phyloP scores from a whole-genome alignment of 1,284 basidiomycete species.

The Sutorius eximius region DNA sequence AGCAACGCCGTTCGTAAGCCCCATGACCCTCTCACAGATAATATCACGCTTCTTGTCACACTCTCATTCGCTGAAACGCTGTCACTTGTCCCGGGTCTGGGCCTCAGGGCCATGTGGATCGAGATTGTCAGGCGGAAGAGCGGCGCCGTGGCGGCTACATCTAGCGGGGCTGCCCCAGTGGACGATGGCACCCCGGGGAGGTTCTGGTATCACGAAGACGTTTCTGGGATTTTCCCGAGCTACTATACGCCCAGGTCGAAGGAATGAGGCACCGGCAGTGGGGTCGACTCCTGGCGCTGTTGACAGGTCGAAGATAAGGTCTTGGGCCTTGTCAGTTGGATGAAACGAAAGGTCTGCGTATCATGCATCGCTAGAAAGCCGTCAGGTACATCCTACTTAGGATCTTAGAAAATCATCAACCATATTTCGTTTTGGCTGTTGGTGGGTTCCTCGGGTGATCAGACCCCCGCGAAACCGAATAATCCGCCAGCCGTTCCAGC shows the following conservation, averaged over 20 bases:
- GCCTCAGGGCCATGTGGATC: constrained; percentile 56
- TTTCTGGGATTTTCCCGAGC: constrained; percentile 36
- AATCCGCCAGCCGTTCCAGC: constrained; percentile 80
- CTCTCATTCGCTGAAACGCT: constrained; percentile 45
- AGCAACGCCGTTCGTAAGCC: constrained; percentile 16
- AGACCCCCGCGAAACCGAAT: constrained; percentile 55
- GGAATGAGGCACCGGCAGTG: neutral
- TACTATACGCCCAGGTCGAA: constrained; percentile 28
- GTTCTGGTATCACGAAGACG: constrained; percentile 37
- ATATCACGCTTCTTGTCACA: constrained; percentile 54
- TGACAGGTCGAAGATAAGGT: neutral
- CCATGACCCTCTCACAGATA: constrained; percentile 53
- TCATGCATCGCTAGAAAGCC: neutral
- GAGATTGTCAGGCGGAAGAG: constrained; percentile 49
- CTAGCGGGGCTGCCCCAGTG: neutral
- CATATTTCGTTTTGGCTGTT: neutral
- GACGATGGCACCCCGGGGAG: constrained; percentile 6
- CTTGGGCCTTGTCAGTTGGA: neutral
- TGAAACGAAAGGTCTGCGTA: neutral
- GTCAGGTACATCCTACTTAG: constrained; percentile 5
- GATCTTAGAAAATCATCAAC: neutral
- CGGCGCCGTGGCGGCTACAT: constrained; percentile 10
- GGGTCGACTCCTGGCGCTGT: neutral
- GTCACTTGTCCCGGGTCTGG: constrained; percentile 45
- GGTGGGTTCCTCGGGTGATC: neutral